Conservation (phyloP, 441 rosid genomes). For the Biscutella laevigata region DNA sequence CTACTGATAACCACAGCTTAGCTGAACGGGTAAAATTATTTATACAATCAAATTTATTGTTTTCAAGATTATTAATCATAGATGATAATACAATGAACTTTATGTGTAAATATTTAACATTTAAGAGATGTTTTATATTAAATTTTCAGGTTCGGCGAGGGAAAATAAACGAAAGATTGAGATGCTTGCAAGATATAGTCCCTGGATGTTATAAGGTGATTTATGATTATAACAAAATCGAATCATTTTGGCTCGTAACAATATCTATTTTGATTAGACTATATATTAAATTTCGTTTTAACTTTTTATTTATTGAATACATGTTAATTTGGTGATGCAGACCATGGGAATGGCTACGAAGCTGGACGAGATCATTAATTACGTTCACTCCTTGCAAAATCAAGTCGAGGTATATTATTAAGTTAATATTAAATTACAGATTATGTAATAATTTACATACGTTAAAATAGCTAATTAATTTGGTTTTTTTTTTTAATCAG, state of each 20-base stretch:
- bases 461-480: background rate
- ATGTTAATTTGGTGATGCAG: slow-evolving; percentile 25
- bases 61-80: background rate
- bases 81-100: no score
- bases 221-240: background rate
- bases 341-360: slow-evolving; percentile 66
- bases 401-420: slow-evolving; percentile 49
- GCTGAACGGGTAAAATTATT: slow-evolving; percentile 45
- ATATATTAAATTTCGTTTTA: no score
- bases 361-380: slow-evolving; percentile 64
- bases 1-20: slow-evolving; percentile 64
- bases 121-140: background rate
- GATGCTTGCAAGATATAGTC: slow-evolving; percentile 54
- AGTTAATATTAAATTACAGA: background rate
- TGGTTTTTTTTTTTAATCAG: slow-evolving; percentile 23
- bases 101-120: no score
- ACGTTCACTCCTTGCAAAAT: slow-evolving; percentile 55
- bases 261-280: no score
- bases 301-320: background rate
- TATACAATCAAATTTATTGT: background rate
- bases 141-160: slow-evolving; percentile 49
- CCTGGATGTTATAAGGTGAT: slow-evolving; percentile 62
- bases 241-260: background rate
- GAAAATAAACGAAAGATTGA: slow-evolving; percentile 67
- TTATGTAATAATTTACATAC: background rate